Base-by-base conservation (phyloP, 1,284 basidiomycete genomes). In the Sanghuangporus sanghuang region DNA sequence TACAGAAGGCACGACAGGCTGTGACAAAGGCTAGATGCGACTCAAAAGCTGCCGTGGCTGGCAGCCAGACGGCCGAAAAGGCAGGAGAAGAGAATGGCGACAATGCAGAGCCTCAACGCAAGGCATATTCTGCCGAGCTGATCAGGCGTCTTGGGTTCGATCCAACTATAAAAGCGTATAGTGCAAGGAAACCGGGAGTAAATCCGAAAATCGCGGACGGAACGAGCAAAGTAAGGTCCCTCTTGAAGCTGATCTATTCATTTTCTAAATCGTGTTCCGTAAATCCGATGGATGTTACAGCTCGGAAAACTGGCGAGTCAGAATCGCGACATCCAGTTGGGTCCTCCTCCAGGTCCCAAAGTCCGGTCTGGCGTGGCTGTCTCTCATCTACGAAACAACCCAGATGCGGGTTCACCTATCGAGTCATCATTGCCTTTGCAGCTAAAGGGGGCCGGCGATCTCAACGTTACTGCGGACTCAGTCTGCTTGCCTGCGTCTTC, bases 81-180 rank as follows among this genome's bases (percentile, higher is more conserved):
- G 57, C 62, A 56, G 48, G 59, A n/a, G 40, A 54, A 21, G 68
- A 68, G 23, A 60, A 58, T 40, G 67, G 64, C 27, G 64, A 66
- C 2, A 67, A 50, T 9, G 42, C 35, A 6, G 42, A 71, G 59
- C 59, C 66, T 39, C 67, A 63, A 46, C 83, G 80, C 72, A 78
- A 76, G 54, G 79, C 81, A 2, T 91, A 87, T 71, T 85, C 86
- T 42, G 85, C 86, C 0, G 75, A 77, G 52, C 71, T 88, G 36
- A 84, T 92, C 70, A 86, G 85, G 68, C 77, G 81, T 8, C 77
- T 92, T 12, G 90, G 90, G 1, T 92, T 92, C 64, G 87, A 92
- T 73, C 90, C 90, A 27, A 82, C 84, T 0, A 69, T 77, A 3
- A 85, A 83, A 67, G 73, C 75, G 27, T 83, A 83, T 2, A 78